Evolutionary conservation across 177 flowering plant species (phyloP).

Genomic region (Vitis hybrid): DNA sequence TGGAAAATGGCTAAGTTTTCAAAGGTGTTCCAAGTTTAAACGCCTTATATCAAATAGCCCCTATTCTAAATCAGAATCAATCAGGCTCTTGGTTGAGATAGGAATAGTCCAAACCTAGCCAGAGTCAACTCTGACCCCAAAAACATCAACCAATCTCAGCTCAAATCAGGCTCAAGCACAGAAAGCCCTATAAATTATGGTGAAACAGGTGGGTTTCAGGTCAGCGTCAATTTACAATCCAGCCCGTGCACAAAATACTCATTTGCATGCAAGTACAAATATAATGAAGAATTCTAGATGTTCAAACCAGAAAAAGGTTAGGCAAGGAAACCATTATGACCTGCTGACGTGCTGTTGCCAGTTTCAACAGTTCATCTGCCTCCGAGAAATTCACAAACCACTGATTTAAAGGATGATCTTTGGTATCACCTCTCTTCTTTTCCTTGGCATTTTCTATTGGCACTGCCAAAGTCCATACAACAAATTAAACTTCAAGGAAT

Average conservation of each 20-base stretch:
- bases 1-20: too few species aligned
- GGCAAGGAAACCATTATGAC: constrained; percentile 28
- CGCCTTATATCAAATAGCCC: too few species aligned
- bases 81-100: too few species aligned
- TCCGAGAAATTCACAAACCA: constrained; percentile 88
- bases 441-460: constrained; percentile 34
- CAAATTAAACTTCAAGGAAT: not conserved
- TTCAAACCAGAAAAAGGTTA: constrained; percentile 1
- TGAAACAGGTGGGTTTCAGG: not conserved
- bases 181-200: too few species aligned
- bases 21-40: too few species aligned
- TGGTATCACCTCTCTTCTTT: constrained; percentile 61
- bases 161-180: too few species aligned
- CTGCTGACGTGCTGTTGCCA: constrained; percentile 91
- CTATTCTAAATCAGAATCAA: not conserved
- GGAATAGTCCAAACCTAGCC: too few species aligned
- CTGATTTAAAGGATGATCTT: constrained; percentile 58
- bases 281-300: not conserved
- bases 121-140: too few species aligned
- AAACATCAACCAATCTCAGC: too few species aligned
- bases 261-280: not conserved
- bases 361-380: constrained; percentile 85
- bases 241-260: not conserved
- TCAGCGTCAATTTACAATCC: not conserved
- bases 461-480: constrained; percentile 28